Conservation (phyloP, 2,329 filamentous ascomycete genomes). For the Aspergillus jensenii region DNA sequence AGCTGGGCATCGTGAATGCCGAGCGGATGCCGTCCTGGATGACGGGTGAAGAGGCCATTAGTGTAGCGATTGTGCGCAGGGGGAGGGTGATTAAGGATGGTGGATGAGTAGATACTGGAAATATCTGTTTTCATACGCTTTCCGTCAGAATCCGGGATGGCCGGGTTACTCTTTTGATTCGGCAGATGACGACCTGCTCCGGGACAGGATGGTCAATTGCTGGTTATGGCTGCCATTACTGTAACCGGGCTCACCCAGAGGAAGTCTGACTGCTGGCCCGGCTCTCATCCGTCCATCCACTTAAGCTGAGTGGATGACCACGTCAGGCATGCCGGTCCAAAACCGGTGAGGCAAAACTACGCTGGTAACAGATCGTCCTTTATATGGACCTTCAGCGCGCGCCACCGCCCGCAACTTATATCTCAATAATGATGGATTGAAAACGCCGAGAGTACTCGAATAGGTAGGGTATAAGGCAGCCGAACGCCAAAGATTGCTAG, state of each 20-base stretch:
- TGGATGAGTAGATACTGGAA: constrained; percentile 9
- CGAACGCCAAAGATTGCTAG: constrained; percentile 1
- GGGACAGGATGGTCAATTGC: too few relatives aligned
- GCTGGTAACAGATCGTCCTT: not conserved
- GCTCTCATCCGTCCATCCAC: too few relatives aligned
- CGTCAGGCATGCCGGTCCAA: too few relatives aligned
- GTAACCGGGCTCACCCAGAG: too few relatives aligned
- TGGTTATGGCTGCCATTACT: too few relatives aligned
- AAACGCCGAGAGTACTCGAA: not conserved
- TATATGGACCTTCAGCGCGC: too few relatives aligned
- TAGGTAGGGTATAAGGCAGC: constrained; percentile 5
- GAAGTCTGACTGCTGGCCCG: too few relatives aligned
- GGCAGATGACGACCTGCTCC: too few relatives aligned
- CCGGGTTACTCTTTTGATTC: too few relatives aligned
- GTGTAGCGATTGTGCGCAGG: constrained; percentile 65
- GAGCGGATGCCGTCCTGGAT: constrained; percentile 84
- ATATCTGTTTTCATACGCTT: not conserved
- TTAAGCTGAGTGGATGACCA: too few relatives aligned
- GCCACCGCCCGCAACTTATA: not conserved
- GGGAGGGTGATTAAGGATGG: constrained; percentile 45
- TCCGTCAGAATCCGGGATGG: too few relatives aligned
- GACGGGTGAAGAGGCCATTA: constrained; percentile 83
- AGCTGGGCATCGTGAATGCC: constrained; percentile 70
- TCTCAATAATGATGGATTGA: not conserved
- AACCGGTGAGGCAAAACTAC: not conserved